Base-by-base conservation (phyloP, 345 rosid genomes). In the Litchi chinensis region DNA sequence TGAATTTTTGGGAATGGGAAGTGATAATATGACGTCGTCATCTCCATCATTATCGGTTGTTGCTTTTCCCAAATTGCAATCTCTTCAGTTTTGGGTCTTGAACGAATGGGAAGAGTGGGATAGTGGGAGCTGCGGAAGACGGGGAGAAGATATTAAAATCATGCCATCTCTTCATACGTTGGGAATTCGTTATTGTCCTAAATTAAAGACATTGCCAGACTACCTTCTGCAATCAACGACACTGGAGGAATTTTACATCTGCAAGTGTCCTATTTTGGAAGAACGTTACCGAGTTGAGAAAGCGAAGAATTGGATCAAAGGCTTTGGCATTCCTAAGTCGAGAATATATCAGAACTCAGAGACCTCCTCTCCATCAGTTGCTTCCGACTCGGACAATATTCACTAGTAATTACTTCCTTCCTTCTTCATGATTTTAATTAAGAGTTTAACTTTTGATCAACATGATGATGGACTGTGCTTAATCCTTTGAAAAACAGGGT, bases 1-100 rank as follows among this genome's bases (percentile, higher is more conserved):
- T 56, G 65, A 72, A 56, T 37, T 54, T 56, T 10, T 72, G 48
- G 75, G 65, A 56, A 32, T 73, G 21, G 76, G 57, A 19, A 57
- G 18, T 11, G 65, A 37, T 52, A 3, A 6, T 6, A 52, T 16
- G 6, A 15, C 59, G 21, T 15, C 59, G 6, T 54, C 15, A 5
- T 50, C 64, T 19, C 18, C 56, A 44, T 69, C 48, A 10, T 72
- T 18, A 56, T 56, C 65, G 19, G 8, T 54, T 54, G 11, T 56
- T 37, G 48, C 19, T 28, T 72, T 72, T 15, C 65, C 48, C 32
- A 72, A 39, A 56, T 72, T 72, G 37, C 40, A 56, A n/a, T 11
- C 10, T 11, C 65, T 56, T 19, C 0, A 26, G 5, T 71, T 71
- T 18, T 0, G 3, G 0, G 0, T 7, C 18, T 71, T 71, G 75